Evolutionary conservation across 2,329 filamentous ascomycete species (phyloP).

Genomic region (Fusarium brachygibbosum): DNA sequence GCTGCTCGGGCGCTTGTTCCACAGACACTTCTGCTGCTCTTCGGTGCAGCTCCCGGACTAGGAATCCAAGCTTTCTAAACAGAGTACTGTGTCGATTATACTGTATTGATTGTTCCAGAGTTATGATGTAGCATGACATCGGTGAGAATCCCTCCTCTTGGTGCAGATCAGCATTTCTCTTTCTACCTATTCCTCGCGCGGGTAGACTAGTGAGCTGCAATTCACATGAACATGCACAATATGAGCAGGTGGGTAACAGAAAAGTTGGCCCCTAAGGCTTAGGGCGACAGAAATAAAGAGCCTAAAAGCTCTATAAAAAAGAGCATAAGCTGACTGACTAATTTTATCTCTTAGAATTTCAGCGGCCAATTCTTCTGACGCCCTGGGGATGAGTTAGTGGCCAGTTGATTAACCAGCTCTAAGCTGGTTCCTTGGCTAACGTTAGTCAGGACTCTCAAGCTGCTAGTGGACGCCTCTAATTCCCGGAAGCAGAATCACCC

Average conservation of each 20-base stretch:
- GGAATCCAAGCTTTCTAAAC: conserved; percentile 11
- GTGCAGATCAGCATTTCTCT: conserved; percentile 14
- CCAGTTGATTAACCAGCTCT: conserved; percentile 2
- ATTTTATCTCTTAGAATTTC: too few species aligned
- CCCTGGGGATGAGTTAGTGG: too few species aligned
- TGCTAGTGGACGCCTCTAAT: conserved; percentile 22
- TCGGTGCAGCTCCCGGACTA: conserved; percentile 50
- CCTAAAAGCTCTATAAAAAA: too few species aligned
- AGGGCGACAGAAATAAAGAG: too few species aligned
- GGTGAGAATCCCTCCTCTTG: conserved; percentile 1
- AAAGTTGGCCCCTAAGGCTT: too few species aligned
- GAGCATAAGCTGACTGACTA: too few species aligned
- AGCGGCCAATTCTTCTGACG: too few species aligned
- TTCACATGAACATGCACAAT: not conserved
- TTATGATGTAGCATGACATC: conserved; percentile 17
- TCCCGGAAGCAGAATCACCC: conserved; percentile 42
- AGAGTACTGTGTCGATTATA: conserved; percentile 18
- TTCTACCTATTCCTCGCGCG: not conserved
- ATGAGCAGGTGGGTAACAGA: too few species aligned
- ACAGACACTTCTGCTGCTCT: conserved; percentile 46
- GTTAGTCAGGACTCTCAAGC: conserved; percentile 17
- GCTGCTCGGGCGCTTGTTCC: conserved; percentile 46
- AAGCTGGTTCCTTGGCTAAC: conserved; percentile 14
- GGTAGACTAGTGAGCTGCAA: conserved; percentile 4
- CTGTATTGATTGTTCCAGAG: not conserved